phyloP scores from a whole-genome alignment of 805 yeast genomes.

The Yarrowia bubula region DNA sequence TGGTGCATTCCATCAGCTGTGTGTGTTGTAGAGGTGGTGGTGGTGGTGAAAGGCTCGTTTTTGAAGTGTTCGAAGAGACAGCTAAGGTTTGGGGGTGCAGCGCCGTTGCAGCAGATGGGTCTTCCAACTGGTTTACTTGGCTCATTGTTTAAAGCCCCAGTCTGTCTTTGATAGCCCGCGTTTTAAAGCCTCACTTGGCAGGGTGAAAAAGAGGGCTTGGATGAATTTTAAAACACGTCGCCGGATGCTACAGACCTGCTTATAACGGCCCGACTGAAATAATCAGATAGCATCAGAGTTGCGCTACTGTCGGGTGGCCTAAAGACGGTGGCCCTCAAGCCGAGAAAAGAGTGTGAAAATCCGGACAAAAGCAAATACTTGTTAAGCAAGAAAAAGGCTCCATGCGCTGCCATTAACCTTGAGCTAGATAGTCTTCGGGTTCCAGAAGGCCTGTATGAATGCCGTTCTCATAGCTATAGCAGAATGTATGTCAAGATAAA shows the following conservation, averaged over 20 bases:
- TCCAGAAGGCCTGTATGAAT: too few relatives aligned
- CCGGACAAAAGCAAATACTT: conserved; percentile 14
- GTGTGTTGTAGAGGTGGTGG: neutral
- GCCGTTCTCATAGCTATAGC: too few relatives aligned
- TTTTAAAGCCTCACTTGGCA: neutral
- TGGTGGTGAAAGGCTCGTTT: neutral
- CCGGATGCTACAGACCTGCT: too few relatives aligned
- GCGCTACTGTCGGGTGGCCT: neutral
- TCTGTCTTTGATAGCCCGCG: neutral
- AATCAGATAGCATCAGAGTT: neutral
- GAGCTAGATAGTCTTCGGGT: too few relatives aligned
- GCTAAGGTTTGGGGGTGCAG: conserved; percentile 11
- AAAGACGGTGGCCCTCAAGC: neutral
- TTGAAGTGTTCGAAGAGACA: too few relatives aligned
- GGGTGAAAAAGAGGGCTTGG: neutral
- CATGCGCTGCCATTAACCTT: neutral
- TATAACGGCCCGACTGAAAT: neutral
- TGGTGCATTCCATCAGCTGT: conserved; percentile 48
- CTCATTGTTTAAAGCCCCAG: neutral
- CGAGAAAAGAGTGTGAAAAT: conserved; percentile 15
- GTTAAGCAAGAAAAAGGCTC: too few relatives aligned
- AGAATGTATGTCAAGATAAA: too few relatives aligned
- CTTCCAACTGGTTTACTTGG: neutral
- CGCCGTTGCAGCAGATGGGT: neutral
- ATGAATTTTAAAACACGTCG: neutral